Base-by-base conservation (phyloP, 2,329 filamentous ascomycete species). In the Trichoderma afroharzianum region DNA sequence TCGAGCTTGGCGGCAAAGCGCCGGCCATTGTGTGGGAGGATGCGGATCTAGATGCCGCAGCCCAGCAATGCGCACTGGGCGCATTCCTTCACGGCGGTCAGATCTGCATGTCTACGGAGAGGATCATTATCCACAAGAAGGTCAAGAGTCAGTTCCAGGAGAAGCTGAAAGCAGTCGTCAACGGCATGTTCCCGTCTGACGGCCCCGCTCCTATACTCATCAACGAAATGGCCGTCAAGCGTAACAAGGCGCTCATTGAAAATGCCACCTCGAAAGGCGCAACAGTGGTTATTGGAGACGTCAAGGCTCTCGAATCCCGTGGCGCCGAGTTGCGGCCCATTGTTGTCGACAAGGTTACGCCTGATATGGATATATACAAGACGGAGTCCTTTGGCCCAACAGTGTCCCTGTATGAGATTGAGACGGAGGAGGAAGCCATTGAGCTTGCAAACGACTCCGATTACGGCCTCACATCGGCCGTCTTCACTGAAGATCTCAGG, bases 51-150 rank as follows among this genome's bases (percentile, higher is more conserved):
- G 86, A 92, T 33, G 85, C 88, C 28, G 93, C 94, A 0, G 94
- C 92, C 0, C 80, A 85, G 14, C 87, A 90, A 76, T 93, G 91
- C 75, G 89, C 89, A 0, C 79, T 92, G 1, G 93, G 93, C 4
- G 85, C 92, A 0, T 94, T 95, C 78, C 77, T 93, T 72, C 88
- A 95, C 79, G 84, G 85, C 2, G 94, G 94, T 0, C 94, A 97
- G 82, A 89, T 96, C 59, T 97, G 94, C 85, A 96, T 97, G 93
- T 87, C 88, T 21, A 96, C 93, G 0, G 93, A 97, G 82, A 88
- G 90, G 32, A 91, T 96, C 36, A 76, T 90, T 9, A 85, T 90
- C 4, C 87, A 89, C 79, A 82, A 83, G 72, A 79, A 81, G 26
- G 74, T 90, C 55, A 80, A 77, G 9, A 78, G 77, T 2, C 78